phyloP scores from a whole-genome alignment of 768 basidiomycete genomes.

The Panellus pusillus region DNA sequence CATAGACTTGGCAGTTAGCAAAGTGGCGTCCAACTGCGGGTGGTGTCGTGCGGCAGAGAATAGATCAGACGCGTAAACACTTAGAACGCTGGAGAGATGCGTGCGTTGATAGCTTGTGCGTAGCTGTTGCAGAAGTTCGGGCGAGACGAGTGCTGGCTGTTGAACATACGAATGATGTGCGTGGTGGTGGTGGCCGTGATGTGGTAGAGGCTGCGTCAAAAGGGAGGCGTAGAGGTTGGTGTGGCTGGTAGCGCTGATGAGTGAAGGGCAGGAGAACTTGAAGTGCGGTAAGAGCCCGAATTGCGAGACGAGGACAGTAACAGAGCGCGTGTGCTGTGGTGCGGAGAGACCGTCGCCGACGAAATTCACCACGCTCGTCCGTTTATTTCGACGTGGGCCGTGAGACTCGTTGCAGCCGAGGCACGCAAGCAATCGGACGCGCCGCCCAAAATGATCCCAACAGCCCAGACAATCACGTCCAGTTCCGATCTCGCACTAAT shows the following conservation, averaged over 20 bases:
- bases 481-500: too few species aligned
- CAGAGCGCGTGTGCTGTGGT: conserved; percentile 38
- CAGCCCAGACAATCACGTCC: too few species aligned
- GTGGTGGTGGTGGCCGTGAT: conserved; percentile 31
- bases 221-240: conserved; percentile 20
- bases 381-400: too few species aligned
- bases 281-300: conserved; percentile 17
- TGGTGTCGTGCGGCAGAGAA: conserved; percentile 76
- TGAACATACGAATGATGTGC: conserved; percentile 28
- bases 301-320: conserved; percentile 22
- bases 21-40: conserved; percentile 63
- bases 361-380: too few species aligned
- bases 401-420: too few species aligned
- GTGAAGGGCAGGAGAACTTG: conserved; percentile 28
- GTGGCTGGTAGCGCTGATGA: conserved; percentile 25
- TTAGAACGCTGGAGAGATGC: conserved; percentile 50
- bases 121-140: conserved; percentile 31
- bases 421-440: too few species aligned
- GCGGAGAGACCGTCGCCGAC: conserved; percentile 55
- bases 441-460: too few species aligned
- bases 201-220: conserved; percentile 26
- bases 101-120: conserved; percentile 35
- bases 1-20: conserved; percentile 61
- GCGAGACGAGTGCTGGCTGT: conserved; percentile 25
- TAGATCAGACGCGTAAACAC: conserved; percentile 69